These are phyloP conservation scores for Penicillium rolfsii DNA, from an alignment of 2,329 filamentous ascomycete species.

Conservation along the genomic window DNA sequence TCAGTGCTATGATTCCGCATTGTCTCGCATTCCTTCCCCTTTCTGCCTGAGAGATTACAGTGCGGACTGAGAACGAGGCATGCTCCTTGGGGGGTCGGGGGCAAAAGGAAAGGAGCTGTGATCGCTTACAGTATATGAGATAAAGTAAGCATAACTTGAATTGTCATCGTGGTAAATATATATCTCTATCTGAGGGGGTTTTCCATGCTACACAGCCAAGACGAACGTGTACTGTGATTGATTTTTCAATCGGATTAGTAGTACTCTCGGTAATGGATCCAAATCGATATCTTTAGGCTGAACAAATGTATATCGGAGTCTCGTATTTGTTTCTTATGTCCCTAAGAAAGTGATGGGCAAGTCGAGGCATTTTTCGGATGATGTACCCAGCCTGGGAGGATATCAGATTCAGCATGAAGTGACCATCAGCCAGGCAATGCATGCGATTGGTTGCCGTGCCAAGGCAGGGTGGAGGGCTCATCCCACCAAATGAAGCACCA, in stretches of 20 bases:
- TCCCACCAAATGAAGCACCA: background rate
- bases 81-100: too few relatives aligned
- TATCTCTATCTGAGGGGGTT: background rate
- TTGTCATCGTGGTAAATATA: background rate
- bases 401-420: background rate
- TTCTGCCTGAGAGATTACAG: conserved; percentile 5
- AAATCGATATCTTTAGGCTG: background rate
- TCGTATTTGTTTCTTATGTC: background rate
- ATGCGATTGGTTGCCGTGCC: conserved; percentile 11
- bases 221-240: background rate
- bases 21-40: conserved; percentile 18
- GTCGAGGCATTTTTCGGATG: conserved; percentile 9
- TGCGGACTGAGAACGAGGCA: background rate
- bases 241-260: too few relatives aligned
- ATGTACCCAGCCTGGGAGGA: background rate
- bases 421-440: background rate
- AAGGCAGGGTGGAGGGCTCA: background rate
- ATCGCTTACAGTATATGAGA: conserved; percentile 1
- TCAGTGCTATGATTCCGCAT: conserved; percentile 10
- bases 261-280: background rate
- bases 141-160: background rate
- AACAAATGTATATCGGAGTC: background rate
- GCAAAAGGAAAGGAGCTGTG: background rate
- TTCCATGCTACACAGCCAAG: too few relatives aligned
- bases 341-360: background rate